Evolutionary conservation across 352 stramenopile genomes (phyloP), one percentile per base, ranked within the genome.

Genomic region (Pseudoperonospora humuli): DNA sequence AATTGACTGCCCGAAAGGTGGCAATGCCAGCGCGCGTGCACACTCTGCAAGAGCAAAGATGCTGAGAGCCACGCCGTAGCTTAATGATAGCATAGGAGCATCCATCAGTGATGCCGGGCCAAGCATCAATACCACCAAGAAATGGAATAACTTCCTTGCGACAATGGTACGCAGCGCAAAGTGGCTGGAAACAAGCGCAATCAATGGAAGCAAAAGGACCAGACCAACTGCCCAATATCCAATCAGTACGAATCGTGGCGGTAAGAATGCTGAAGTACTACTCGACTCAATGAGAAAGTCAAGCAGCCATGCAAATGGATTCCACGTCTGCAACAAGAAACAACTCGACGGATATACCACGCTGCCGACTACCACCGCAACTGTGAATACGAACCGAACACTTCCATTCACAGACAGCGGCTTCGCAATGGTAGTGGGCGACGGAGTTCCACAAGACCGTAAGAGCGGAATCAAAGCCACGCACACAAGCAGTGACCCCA

Each of bases 121-220:
- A 29, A 92, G 82, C 75, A 92, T 82, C 17, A 85, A 7, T 8
- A 90, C 80, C 7, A 81, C 71, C 7, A 89, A 70, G n/a, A 76
- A 37, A 50, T 92, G 80, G 44, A 89, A 92, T 3, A 90, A 58
- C 52, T 92, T 92, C 36, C 77, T 57, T 14, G 80, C 70, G 19
- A 92, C 61, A 46, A 92, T 92, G 21, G 78, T 75, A 11, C 64
- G 70, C 4, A 92, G 53, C 5, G 33, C 43, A 8, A 80, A 66
- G 14, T 20, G 47, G 1, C 47, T 39, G 2, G 60, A 61, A 13
- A 84, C 39, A 34, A 70, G 15, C 2, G 66, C 57, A 36, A 83
- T 83, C 2, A 75, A 44, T 13, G 78, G 75, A 27, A 91, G 55
- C 24, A 82, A 65, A 3, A 86, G 26, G 7, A 59, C 32, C 7